phyloP scores from a whole-genome alignment of 2,329 filamentous ascomycete genomes.

The Sclerotinia trifoliorum region DNA sequence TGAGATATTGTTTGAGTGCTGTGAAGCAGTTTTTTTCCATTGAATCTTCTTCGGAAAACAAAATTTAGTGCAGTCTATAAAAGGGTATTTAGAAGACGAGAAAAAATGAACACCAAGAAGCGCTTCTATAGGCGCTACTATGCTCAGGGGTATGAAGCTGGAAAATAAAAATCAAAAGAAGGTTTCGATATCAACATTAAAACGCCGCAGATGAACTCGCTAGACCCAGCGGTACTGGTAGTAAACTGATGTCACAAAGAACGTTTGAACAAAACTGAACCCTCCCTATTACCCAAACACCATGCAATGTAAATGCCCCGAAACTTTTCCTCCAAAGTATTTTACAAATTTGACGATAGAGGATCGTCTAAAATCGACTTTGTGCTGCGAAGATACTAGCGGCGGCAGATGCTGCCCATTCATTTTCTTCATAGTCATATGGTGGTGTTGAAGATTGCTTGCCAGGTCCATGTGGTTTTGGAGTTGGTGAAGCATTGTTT shows the following conservation, averaged over 20 bases:
- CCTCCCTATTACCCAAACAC: constrained; percentile 36
- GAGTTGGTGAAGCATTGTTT: constrained; percentile 47
- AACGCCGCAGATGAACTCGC: constrained; percentile 27
- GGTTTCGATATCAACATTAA: constrained; percentile 27
- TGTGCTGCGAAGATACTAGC: constrained; percentile 77
- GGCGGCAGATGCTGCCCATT: constrained; percentile 83
- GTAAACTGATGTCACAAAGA: constrained; percentile 31
- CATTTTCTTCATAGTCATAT: constrained; percentile 89
- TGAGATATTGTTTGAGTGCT: constrained; percentile 22
- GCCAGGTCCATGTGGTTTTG: constrained; percentile 45
- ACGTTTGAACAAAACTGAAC: constrained; percentile 30
- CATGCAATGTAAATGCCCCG: constrained; percentile 40
- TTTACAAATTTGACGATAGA: constrained; percentile 35
- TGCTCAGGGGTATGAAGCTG: constrained; percentile 33
- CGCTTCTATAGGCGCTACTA: constrained; percentile 30
- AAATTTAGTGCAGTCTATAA: constrained; percentile 36
- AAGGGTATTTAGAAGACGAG: constrained; percentile 35
- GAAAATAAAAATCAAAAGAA: constrained; percentile 31
- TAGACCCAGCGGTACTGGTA: constrained; percentile 23
- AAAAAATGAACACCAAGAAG: constrained; percentile 28
- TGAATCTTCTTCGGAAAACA: constrained; percentile 18
- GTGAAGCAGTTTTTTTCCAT: constrained; percentile 21
- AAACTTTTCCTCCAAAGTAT: constrained; percentile 39
- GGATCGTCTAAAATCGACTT: constrained; percentile 52
- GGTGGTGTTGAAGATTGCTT: constrained; percentile 93